Base-by-base conservation (phyloP, 371 early-diverging fungal species). In the Mortierella sp. region DNA sequence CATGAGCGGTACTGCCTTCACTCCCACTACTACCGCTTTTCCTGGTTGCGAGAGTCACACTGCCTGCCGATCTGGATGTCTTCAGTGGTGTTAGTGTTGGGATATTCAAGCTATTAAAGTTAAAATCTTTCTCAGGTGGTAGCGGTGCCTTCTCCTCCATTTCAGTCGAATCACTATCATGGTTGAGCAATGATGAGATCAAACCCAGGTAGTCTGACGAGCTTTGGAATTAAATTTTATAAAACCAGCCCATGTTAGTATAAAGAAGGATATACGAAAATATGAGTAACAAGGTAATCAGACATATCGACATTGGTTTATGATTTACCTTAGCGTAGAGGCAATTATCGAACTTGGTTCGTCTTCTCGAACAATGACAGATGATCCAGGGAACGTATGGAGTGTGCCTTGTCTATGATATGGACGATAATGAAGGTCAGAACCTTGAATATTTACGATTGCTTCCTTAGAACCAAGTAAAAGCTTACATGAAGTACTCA, bases 261-360 rank as follows among this genome's bases (percentile, higher is more conserved):
- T 17, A 13, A 31, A 4, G 19, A 55, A 53, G 22, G 31, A 31
- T 19, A 37, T 45, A 29, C 6, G 40, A 13, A 13, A 32, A 28
- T 17, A 31, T 13, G 5, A 35, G 2, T 0, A 22, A 34, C 7
- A 19, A 2, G 10, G 15, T 8, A 28, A 4, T 15, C 15, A 10
- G 40, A 13, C 40, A 40, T 1, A n/a, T n/a, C 22, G 47, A n/a
- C 3, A 17, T 47, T 17, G 17, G 5, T 1, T 7, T 47, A 8
- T 53, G 10, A 10, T 26, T 53, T 82, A 93, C 86, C 90, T 87
- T 37, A 97, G 84, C 1, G 96, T 90, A 62, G 92, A 94, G 0
- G 97, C 95, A 58, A 98, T 92, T 58, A 97, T 94, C 0, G 97
- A 96, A 51, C 92, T 93, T 5, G 96, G 96, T 70, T 98, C 97